Percentiles rank a stretch among this genome's conserved stretches.
These are phyloP conservation scores for Fraxinus americana DNA, from an alignment of 257 asterid genomes.

Conservation along the genomic window DNA sequence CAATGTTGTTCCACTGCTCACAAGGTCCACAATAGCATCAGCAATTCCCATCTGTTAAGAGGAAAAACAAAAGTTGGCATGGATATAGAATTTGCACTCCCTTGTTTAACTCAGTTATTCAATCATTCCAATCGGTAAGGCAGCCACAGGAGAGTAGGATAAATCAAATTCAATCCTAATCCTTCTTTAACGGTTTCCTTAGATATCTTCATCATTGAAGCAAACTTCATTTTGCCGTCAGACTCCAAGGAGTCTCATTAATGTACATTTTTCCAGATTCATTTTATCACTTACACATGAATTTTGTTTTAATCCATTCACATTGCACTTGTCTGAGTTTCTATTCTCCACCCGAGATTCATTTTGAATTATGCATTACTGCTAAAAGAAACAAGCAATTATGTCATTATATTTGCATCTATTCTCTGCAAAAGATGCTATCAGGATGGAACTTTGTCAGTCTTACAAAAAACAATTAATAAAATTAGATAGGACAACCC, in stretches of 20 bases:
- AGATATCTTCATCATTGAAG: background rate
- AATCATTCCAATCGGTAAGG: constrained; percentile 1
- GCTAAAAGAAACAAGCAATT: background rate
- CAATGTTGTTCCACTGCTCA: constrained; percentile 97
- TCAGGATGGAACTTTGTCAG: background rate
- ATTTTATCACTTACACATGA: background rate
- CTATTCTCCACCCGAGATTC: background rate
- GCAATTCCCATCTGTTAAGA: constrained; percentile 91
- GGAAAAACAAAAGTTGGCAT: constrained; percentile 18
- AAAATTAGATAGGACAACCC: background rate
- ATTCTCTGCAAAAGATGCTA: background rate
- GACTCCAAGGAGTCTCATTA: background rate
- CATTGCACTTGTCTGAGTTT: constrained; percentile 8
- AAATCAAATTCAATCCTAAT: constrained; percentile 16
- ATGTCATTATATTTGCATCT: background rate
- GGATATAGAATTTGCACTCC: background rate
- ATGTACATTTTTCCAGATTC: constrained; percentile 1
- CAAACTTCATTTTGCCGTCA: background rate
- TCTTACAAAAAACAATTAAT: background rate
- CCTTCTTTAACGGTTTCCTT: background rate
- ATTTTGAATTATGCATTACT: background rate
- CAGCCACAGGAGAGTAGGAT: background rate
- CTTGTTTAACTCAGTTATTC: background rate
- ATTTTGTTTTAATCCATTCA: background rate
- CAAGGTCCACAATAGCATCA: constrained; percentile 98